Evolutionary conservation across 192 early-diverging fungal species (phyloP).

Genomic region (Coemansia sp.): DNA sequence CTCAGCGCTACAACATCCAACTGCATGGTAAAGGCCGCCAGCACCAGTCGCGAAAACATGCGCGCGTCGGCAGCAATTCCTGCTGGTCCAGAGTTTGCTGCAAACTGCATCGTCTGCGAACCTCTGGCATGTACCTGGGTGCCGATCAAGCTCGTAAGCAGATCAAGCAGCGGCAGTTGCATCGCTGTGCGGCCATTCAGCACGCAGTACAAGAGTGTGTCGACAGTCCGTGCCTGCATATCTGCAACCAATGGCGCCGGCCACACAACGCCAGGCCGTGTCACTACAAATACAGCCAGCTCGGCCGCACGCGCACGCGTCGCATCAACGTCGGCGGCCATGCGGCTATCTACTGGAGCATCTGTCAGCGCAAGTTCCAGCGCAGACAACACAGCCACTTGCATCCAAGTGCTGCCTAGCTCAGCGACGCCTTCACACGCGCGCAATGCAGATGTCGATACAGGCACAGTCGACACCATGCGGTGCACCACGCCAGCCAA

Average conservation of each 20-base stretch:
- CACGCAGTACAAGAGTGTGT: conserved; percentile 36
- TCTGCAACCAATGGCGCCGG: conserved; percentile 14
- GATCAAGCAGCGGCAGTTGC: conserved; percentile 38
- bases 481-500: conserved; percentile 15
- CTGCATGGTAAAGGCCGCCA: conserved; percentile 44
- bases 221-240: conserved; percentile 23
- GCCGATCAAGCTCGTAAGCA: conserved; percentile 20
- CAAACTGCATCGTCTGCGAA: neutral
- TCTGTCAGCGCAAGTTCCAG: conserved; percentile 39
- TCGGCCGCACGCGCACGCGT: conserved; percentile 26
- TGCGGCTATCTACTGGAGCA: neutral
- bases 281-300: conserved; percentile 18
- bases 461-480: conserved; percentile 11
- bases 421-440: conserved; percentile 10
- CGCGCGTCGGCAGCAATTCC: neutral
- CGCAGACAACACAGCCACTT: conserved; percentile 14
- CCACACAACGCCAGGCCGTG: conserved; percentile 23
- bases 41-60: conserved; percentile 28
- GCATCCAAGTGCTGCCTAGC: conserved; percentile 23
- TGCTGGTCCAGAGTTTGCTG: neutral
- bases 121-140: conserved; percentile 3
- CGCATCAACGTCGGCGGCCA: conserved; percentile 9
- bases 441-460: neutral
- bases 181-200: conserved; percentile 23
- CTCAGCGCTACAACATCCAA: conserved; percentile 27